A percentile compares a stretch with the other conserved stretches of the same genome.
Evolutionary conservation across 2,329 filamentous ascomycete genomes (phyloP).

Genomic region (Aspergillus awamori): DNA sequence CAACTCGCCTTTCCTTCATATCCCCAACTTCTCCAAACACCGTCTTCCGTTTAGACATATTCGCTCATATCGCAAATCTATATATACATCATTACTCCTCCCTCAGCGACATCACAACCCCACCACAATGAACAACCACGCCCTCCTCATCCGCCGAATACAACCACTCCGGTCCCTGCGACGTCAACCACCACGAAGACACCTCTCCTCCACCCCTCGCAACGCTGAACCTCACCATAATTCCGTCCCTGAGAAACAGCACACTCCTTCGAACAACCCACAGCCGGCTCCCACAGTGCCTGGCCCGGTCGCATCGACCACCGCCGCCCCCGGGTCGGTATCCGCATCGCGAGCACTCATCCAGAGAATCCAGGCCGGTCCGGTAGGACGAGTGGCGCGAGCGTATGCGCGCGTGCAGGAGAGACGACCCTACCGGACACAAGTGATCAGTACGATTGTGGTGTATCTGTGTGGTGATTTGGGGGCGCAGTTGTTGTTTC

Average conservation of each 20-base stretch:
- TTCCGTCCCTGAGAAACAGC: constrained; percentile 4
- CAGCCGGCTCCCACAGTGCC: constrained; percentile 23
- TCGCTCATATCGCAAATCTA: no score
- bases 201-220: constrained; percentile 16
- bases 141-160: constrained; percentile 18
- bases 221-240: constrained; percentile 7
- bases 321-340: constrained; percentile 24
- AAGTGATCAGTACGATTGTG: constrained; percentile 72
- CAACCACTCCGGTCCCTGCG: constrained; percentile 10
- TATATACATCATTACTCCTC: no score
- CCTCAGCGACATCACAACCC: neutral
- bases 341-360: constrained; percentile 29
- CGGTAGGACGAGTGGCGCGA: constrained; percentile 38
- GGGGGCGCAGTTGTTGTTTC: constrained; percentile 70
- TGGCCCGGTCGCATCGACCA: neutral
- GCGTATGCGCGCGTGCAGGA: constrained; percentile 72
- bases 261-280: constrained; percentile 16
- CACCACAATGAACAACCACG: constrained; percentile 19
- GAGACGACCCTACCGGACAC: constrained; percentile 74
- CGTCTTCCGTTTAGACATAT: no score
- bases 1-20: no score
- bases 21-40: no score
- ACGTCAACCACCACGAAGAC: constrained; percentile 17
- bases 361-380: constrained; percentile 34
- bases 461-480: constrained; percentile 81